Base-by-base conservation (phyloP, 2,329 filamentous ascomycete genomes). In the Pseudogymnoascus sp. region DNA sequence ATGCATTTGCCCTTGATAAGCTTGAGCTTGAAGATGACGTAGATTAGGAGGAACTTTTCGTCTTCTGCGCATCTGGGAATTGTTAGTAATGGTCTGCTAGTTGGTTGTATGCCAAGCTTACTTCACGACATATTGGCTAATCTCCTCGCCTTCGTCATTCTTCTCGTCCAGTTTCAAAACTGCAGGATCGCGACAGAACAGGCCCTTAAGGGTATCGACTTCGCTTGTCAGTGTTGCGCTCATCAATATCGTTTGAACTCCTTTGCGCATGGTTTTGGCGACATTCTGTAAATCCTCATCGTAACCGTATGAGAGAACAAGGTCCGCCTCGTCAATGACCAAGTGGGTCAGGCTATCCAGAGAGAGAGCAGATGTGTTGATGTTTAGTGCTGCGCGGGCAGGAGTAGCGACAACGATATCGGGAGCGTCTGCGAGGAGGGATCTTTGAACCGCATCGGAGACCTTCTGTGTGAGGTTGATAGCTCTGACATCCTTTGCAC, bases 1-100 rank as follows among this genome's bases (percentile, higher is more conserved):
- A 91, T 89, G 64, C 89, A 89, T 75, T 97, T 97, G 67, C 95
- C 95, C 75, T 93, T 96, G 72, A 99, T 88, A 61, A 97, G 80
- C 74, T 95, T 90, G 11, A 97, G 83, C 78, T 96, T 96, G 80
- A 97, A 96, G 72, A 97, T 93, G 65, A 96, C 89, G 72, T 96
- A 97, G 17, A 89, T 86, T 46, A 99, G 78, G 38, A 99, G 78
- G 72, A 97, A 99, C 73, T 99, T 99, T 71, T 97, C 95, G 68
- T 97, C 93, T 76, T 99, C 95, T n/a, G 85, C 91, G 69, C 92
- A 96, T 73, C 85, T 88, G 62, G 61, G 70, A 63, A 10, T 62
- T 61, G 35, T 70, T 38, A 73, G 69, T 59, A 63, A 38, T 61
- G 62, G 44, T 19, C 17, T 23, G 5, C 1, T 10, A 11, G 56